phyloP scores from a whole-genome alignment of 164 flowering plant genomes.

The Santalum album region DNA sequence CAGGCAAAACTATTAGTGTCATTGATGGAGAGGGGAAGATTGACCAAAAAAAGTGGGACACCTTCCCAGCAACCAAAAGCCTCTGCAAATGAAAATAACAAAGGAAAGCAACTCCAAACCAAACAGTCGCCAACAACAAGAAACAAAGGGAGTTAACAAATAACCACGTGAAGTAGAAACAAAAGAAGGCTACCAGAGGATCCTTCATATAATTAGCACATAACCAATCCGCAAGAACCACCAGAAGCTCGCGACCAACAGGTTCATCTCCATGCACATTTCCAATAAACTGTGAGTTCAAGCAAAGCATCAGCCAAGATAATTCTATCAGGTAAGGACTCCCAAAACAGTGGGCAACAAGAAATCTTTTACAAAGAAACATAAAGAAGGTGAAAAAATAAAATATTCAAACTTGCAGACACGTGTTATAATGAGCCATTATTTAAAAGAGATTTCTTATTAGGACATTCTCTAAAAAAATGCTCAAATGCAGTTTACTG shows the following conservation, averaged over 20 bases:
- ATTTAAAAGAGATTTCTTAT: no score
- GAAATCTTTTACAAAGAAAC: neutral
- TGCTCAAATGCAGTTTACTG: no score
- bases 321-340: neutral
- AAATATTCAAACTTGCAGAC: no score
- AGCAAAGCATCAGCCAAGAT: constrained; percentile 9
- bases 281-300: constrained; percentile 64
- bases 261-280: constrained; percentile 99
- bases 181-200: constrained; percentile 54
- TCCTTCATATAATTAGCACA: constrained; percentile 80
- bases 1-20: no score
- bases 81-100: neutral
- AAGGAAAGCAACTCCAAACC: neutral
- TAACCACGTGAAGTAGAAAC: constrained; percentile 1
- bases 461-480: no score
- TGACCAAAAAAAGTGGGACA: neutral
- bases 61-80: neutral
- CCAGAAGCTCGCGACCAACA: constrained; percentile 87
- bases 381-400: neutral
- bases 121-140: neutral
- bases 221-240: constrained; percentile 84
- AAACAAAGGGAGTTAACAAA: neutral
- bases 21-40: neutral
- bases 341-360: neutral
- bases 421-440: no score